Evolutionary conservation across 2,329 filamentous ascomycete species (phyloP).

Genomic region (Orbilia javanica): DNA sequence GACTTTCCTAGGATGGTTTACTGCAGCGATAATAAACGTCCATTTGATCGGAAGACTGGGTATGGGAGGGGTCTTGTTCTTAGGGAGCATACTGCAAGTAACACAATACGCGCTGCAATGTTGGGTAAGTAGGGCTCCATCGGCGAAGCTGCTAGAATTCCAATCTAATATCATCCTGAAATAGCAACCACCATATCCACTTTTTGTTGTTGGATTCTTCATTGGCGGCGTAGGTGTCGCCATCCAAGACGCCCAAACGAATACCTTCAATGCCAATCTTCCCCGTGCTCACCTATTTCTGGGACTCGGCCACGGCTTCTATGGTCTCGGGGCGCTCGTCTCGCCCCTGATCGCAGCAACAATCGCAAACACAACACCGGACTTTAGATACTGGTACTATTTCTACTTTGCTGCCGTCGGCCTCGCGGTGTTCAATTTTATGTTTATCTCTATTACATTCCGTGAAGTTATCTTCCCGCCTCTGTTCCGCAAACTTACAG

Average conservation of each 20-base stretch:
- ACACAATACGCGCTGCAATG: conserved; percentile 75
- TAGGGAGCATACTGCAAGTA: conserved; percentile 75
- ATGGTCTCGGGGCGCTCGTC: conserved; percentile 78
- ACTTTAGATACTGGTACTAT: conserved; percentile 72
- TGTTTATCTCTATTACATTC: conserved; percentile 71
- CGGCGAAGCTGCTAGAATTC: background rate
- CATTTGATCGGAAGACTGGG: conserved; percentile 72
- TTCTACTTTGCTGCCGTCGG: conserved; percentile 82
- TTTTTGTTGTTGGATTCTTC: conserved; percentile 65
- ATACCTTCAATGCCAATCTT: conserved; percentile 78
- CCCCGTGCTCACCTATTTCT: conserved; percentile 79
- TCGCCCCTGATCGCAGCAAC: conserved; percentile 78
- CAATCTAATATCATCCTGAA: conserved; percentile 60
- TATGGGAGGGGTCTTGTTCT: conserved; percentile 77
- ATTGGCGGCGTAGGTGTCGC: conserved; percentile 67
- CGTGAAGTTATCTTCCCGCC: conserved; percentile 69
- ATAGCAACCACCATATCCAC: conserved; percentile 66
- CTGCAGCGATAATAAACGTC: conserved; percentile 75
- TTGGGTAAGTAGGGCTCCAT: conserved; percentile 75
- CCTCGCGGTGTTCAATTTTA: conserved; percentile 71
- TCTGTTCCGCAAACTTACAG: conserved; percentile 13
- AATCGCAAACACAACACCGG: conserved; percentile 75
- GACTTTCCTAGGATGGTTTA: conserved; percentile 75
- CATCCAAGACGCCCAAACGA: conserved; percentile 71
- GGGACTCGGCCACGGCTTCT: conserved; percentile 78